Evolutionary conservation across 192 early-diverging fungal species (phyloP).

Genomic region (Pilaira anomala): DNA sequence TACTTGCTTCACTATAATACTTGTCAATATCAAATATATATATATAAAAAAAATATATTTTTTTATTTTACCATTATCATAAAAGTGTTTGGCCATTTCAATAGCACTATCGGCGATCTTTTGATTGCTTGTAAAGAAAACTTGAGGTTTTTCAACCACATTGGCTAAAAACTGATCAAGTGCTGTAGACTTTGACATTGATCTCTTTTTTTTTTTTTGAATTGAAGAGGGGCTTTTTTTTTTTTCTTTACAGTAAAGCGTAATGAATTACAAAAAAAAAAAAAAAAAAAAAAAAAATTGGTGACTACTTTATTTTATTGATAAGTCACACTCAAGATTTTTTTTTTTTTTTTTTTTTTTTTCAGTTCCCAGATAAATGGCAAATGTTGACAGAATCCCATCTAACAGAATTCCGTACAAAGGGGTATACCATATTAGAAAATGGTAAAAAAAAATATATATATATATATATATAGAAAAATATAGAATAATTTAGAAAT

Average conservation of each 20-base stretch:
- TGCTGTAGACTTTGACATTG: not conserved
- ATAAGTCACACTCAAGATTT: not conserved
- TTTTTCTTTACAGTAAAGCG: not conserved
- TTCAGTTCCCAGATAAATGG: too few relatives aligned
- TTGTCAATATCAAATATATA: not conserved
- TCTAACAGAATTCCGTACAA: not conserved
- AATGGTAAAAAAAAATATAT: slow-evolving; percentile 1
- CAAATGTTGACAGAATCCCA: slow-evolving; percentile 1
- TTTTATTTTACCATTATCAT: slow-evolving; percentile 43
- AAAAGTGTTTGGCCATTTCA: slow-evolving; percentile 47
- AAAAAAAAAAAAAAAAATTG: slow-evolving; percentile 2
- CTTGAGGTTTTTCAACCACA: slow-evolving; percentile 52
- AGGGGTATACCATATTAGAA: slow-evolving; percentile 1
- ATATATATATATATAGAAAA: not conserved
- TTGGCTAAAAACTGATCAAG: slow-evolving; percentile 5
- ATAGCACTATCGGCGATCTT: slow-evolving; percentile 40
- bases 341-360: not conserved
- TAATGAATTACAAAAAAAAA: not conserved
- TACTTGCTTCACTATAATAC: slow-evolving; percentile 41
- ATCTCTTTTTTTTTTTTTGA: slow-evolving; percentile 9
- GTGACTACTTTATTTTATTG: not conserved
- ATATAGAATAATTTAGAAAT: not conserved
- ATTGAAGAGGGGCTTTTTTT: too few relatives aligned
- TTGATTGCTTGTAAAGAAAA: slow-evolving; percentile 42
- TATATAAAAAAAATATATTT: not conserved